phyloP scores from a whole-genome alignment of 148 eudicot genomes.

The Euryodendron excelsum region DNA sequence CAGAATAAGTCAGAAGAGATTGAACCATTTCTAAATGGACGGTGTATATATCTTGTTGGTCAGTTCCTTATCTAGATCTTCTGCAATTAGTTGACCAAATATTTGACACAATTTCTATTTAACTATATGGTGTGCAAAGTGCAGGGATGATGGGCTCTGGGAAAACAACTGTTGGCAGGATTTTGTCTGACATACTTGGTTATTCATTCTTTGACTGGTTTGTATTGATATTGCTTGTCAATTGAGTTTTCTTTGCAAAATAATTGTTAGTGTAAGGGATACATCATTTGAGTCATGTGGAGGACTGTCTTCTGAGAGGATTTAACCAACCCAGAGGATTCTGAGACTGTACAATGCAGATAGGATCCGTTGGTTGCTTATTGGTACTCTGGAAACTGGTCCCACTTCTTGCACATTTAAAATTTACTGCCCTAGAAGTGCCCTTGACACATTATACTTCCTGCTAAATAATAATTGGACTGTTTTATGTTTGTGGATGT shows the following conservation, averaged over 20 bases:
- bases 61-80: constrained; percentile 33
- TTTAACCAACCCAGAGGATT: neutral
- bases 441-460: constrained; percentile 4
- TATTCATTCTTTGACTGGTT: constrained; percentile 88
- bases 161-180: constrained; percentile 87
- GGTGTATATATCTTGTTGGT: constrained; percentile 95
- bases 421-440: neutral
- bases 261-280: neutral
- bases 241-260: neutral
- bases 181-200: constrained; percentile 69
- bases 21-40: constrained; percentile 58
- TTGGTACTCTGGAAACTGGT: neutral
- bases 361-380: neutral
- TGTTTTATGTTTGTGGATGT: constrained; percentile 26
- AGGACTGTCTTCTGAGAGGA: neutral
- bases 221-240: constrained; percentile 14
- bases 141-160: constrained; percentile 99
- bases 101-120: neutral
- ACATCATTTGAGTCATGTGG: neutral
- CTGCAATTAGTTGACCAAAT: neutral
- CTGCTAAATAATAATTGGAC: constrained; percentile 2
- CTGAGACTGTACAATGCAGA: neutral
- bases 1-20: constrained; percentile 73
- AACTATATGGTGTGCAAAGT: constrained; percentile 10
- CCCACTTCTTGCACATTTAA: neutral